These are phyloP conservation scores for Aulographum hederae DNA, from an alignment of 2,329 filamentous ascomycete genomes.

Conservation along the genomic window DNA sequence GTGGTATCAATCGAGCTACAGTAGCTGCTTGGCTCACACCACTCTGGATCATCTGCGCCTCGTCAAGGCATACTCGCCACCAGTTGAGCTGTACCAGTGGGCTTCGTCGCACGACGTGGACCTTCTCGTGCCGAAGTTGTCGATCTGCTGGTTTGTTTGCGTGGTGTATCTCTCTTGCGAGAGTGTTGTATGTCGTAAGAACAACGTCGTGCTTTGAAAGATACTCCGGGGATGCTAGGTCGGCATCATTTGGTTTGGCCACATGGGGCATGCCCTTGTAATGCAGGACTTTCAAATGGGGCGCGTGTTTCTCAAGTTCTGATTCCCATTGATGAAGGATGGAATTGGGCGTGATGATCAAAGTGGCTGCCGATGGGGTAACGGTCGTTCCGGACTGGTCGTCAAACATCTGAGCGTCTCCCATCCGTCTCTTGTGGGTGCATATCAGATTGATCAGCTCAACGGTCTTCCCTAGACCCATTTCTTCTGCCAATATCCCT, in stretches of 20 bases:
- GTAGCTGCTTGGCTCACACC: slow-evolving; percentile 69
- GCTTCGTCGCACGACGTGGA: slow-evolving; percentile 48
- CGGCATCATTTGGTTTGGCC: slow-evolving; percentile 14
- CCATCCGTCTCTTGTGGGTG: slow-evolving; percentile 31
- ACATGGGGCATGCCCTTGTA: slow-evolving; percentile 31
- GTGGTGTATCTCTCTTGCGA: slow-evolving; percentile 69
- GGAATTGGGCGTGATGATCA: slow-evolving; percentile 43
- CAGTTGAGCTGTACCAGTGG: slow-evolving; percentile 67
- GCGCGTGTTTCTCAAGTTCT: slow-evolving; percentile 39
- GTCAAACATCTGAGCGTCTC: slow-evolving; percentile 14
- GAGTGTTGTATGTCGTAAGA: slow-evolving; percentile 45
- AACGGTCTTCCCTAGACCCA: slow-evolving; percentile 68
- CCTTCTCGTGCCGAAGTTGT: slow-evolving; percentile 43
- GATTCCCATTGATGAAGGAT: slow-evolving; percentile 46
- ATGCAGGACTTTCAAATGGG: slow-evolving; percentile 33
- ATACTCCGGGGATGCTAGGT: slow-evolving; percentile 24
- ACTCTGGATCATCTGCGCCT: slow-evolving; percentile 87
- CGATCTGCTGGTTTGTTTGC: slow-evolving; percentile 53
- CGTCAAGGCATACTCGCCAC: slow-evolving; percentile 63
- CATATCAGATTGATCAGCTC: slow-evolving; percentile 56
- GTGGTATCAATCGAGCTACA: slow-evolving; percentile 62
- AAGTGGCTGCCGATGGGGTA: slow-evolving; percentile 33
- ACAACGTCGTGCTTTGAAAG: slow-evolving; percentile 37
- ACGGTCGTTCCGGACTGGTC: slow-evolving; percentile 25
- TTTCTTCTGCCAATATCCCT: slow-evolving; percentile 62